These are phyloP conservation scores for Phlebiopsis gigantea DNA, from an alignment of 768 basidiomycete species.

Conservation along the genomic window DNA sequence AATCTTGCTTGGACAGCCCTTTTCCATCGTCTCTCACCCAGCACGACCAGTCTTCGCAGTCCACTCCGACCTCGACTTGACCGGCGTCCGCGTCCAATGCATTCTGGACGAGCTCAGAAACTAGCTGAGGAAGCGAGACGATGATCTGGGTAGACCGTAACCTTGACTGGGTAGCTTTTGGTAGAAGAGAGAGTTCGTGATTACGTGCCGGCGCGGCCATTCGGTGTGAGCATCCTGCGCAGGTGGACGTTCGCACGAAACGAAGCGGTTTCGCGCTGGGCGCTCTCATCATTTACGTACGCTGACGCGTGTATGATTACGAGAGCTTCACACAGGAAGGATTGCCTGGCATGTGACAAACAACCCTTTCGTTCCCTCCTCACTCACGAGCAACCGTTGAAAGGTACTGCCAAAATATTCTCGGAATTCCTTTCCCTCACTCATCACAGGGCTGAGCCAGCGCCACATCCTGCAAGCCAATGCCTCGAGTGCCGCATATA, in stretches of 20 bases:
- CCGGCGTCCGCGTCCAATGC: conserved; percentile 76
- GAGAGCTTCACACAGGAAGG: background rate
- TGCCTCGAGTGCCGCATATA: conserved; percentile 20
- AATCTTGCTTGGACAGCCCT: conserved; percentile 62
- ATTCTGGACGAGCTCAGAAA: conserved; percentile 88
- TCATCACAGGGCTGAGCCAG: background rate
- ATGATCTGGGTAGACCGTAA: conserved; percentile 83
- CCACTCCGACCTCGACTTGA: conserved; percentile 65
- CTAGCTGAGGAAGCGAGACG: conserved; percentile 72
- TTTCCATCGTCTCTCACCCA: conserved; percentile 83
- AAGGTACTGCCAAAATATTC: background rate
- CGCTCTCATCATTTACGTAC: background rate
- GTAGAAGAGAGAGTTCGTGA: conserved; percentile 32
- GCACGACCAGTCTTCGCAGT: conserved; percentile 74
- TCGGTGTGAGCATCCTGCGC: background rate
- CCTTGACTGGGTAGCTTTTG: conserved; percentile 56
- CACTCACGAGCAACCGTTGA: background rate
- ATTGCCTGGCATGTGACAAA: background rate
- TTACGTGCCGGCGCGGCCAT: background rate
- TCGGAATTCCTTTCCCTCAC: background rate
- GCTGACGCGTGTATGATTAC: background rate
- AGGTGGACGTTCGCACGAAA: no score
- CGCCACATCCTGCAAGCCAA: background rate
- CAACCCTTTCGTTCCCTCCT: background rate
- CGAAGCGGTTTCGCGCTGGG: background rate